Conservation (phyloP, 164 flowering plant genomes). For the Piper longum region DNA sequence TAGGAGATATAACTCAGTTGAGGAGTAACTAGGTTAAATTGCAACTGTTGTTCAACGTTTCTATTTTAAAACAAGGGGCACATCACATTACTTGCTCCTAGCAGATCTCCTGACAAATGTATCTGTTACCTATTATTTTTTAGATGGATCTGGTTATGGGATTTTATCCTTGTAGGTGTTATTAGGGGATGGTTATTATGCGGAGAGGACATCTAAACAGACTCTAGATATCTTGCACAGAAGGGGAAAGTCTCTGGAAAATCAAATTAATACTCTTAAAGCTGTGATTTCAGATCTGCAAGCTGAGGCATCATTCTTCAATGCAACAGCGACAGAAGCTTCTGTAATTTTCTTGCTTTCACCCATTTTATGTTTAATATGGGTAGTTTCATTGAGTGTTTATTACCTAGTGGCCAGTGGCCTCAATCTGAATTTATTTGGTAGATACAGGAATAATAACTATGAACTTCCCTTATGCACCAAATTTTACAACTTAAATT, state of each 20-base stretch:
- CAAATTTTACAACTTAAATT: too few species aligned
- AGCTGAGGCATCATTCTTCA: constrained; percentile 72
- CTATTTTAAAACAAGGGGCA: too few species aligned
- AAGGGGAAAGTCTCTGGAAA: constrained; percentile 61
- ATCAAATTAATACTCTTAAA: constrained; percentile 50
- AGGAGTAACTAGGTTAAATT: background rate
- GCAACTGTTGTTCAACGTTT: too few species aligned
- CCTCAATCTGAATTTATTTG: too few species aligned
- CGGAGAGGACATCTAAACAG: constrained; percentile 70
- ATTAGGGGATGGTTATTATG: constrained; percentile 82
- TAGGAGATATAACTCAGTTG: too few species aligned
- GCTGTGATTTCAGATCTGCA: constrained; percentile 53
- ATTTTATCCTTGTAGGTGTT: constrained; percentile 41
- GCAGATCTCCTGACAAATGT: too few species aligned
- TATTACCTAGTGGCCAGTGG: background rate
- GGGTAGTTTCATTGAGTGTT: background rate
- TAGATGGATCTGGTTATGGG: background rate
- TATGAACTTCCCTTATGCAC: too few species aligned
- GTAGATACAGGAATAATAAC: too few species aligned
- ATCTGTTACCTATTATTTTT: too few species aligned
- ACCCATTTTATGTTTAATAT: background rate
- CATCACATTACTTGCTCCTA: too few species aligned
- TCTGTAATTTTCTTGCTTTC: constrained; percentile 32
- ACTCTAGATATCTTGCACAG: constrained; percentile 68
- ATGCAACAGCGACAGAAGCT: constrained; percentile 61